Base-by-base conservation (phyloP, 2,329 filamentous ascomycete genomes). In the Orbilia javanica region DNA sequence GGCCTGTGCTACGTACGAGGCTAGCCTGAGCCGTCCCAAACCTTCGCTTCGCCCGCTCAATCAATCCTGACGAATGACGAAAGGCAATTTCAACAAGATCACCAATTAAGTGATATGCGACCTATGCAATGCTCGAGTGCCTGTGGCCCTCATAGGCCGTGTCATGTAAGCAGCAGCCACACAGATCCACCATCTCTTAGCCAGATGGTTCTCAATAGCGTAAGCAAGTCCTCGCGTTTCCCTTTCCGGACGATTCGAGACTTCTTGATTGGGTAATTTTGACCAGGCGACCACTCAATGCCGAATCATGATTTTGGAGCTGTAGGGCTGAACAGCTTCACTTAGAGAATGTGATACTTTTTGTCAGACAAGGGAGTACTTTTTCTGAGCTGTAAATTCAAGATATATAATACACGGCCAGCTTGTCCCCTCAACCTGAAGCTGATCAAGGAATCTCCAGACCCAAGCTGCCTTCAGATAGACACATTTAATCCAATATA, bases 261-360 rank as follows among this genome's bases (percentile, higher is more conserved):
- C 44, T 68, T 72, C 74, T 65, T 53, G 60, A 71, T 78, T 72
- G 57, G 67, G 74, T 72, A 72, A 78, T 72, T 72, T 64, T 68
- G 67, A 72, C 74, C 74, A 48, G 55, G 63, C 63, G 48, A 68
- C 62, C 60, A 22, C 36, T 18, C 72, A 50, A 36, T 71, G 66
- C 72, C 73, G 60, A 62, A 77, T 52, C 60, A 71, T 77, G 66
- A 42, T 77, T 71, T 69, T 29, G 46, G 46, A 22, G 25, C 18
- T 4, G 27, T 29, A 20, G 65, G 55, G 65, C 72, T 64, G 64
- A 64, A 57, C n/a, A 27, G 11, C 27, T 55, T 46, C 63, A 29
- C 36, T n/a, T 27, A 11, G 20, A 57, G 13, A 60, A 60, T 60
- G 55, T 60, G 34, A 60, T 60, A 60, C 10, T 7, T 57, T 60